These are phyloP conservation scores for Taiwanofungus camphoratus DNA, from an alignment of 1,284 basidiomycete genomes.

Conservation along the genomic window DNA sequence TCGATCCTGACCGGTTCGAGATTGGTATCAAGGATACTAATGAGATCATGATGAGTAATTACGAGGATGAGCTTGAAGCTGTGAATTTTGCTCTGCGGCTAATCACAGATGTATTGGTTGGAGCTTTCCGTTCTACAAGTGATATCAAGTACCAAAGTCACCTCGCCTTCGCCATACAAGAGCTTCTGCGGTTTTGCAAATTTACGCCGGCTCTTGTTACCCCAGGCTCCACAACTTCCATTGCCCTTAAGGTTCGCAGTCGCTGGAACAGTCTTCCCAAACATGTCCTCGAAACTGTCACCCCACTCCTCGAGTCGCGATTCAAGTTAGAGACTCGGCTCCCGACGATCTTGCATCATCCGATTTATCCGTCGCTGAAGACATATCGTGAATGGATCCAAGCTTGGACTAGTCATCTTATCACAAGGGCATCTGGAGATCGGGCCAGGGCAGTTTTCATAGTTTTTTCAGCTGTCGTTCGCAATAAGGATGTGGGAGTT, in stretches of 20 bases:
- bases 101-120: conserved; percentile 82
- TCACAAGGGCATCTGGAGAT: conserved; percentile 55
- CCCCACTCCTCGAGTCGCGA: conserved; percentile 79
- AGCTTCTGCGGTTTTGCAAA: conserved; percentile 84
- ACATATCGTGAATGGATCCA: conserved; percentile 98
- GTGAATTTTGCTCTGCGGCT: conserved; percentile 82
- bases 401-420: conserved; percentile 84
- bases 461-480: conserved; percentile 75
- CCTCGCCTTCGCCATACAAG: conserved; percentile 91
- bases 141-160: conserved; percentile 91
- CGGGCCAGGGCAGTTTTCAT: conserved; percentile 70
- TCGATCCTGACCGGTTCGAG: conserved; percentile 93
- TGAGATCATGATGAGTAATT: conserved; percentile 80
- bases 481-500: conserved; percentile 87
- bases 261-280: conserved; percentile 81
- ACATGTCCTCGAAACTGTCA: conserved; percentile 82
- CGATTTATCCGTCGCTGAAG: conserved; percentile 71
- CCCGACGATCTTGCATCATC: conserved; percentile 42
- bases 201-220: conserved; percentile 73
- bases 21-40: conserved; percentile 54
- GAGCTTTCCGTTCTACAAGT: conserved; percentile 90
- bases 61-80: conserved; percentile 77
- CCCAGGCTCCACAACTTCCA: conserved; percentile 41
- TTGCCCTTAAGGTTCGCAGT: conserved; percentile 60
- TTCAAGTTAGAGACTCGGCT: conserved; percentile 47